Percentiles rank a stretch among this genome's conserved stretches.
phyloP scores from a whole-genome alignment of 805 yeast species.

The Wickerhamomyces chambardii region DNA sequence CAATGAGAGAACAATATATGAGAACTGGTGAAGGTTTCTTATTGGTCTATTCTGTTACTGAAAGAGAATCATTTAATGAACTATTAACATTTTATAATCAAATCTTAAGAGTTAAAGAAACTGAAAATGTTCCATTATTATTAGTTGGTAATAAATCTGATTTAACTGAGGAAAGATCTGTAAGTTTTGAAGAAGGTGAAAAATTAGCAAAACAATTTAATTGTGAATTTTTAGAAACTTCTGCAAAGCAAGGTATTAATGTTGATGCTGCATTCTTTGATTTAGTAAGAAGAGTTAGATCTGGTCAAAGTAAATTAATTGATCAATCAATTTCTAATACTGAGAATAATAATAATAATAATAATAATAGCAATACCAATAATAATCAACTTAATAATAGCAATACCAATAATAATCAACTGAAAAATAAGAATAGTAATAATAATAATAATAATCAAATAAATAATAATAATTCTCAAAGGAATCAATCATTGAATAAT shows the following conservation, averaged over 20 bases:
- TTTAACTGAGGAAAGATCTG: conserved; percentile 68
- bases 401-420: background rate
- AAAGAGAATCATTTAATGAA: conserved; percentile 79
- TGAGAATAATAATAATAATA: too few relatives aligned
- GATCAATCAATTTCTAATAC: too few relatives aligned
- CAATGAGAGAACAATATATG: conserved; percentile 93
- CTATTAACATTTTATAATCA: conserved; percentile 74
- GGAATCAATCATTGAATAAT: background rate
- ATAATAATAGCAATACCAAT: too few relatives aligned
- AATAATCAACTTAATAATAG: too few relatives aligned
- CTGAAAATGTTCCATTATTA: conserved; percentile 66
- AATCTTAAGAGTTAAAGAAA: conserved; percentile 68
- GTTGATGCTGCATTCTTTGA: conserved; percentile 81
- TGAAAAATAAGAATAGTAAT: background rate
- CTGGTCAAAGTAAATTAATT: background rate
- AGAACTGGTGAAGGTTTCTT: conserved; percentile 93
- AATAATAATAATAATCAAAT: background rate
- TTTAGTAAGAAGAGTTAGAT: conserved; percentile 47
- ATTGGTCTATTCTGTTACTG: conserved; percentile 82
- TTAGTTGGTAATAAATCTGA: conserved; percentile 80
- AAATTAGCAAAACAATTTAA: conserved; percentile 54
- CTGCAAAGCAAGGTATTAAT: conserved; percentile 85
- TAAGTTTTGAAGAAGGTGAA: conserved; percentile 55
- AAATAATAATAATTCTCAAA: background rate
- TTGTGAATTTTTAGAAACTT: conserved; percentile 81